phyloP scores from a whole-genome alignment of 2,329 filamentous ascomycete species.

The Geosmithia morbida region DNA sequence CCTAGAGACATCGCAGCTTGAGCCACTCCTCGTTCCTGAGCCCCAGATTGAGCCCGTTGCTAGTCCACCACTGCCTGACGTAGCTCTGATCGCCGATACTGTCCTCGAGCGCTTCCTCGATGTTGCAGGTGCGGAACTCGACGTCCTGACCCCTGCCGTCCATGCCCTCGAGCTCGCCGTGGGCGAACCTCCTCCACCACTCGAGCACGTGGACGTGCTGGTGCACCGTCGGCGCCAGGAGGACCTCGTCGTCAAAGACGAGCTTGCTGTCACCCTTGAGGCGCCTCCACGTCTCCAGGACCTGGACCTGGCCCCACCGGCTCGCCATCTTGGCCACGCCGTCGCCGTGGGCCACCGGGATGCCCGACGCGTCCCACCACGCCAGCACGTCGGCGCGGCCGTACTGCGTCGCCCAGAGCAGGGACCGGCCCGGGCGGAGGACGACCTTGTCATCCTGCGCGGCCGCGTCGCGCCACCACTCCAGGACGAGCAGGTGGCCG shows the following conservation, averaged over 20 bases:
- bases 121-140: slow-evolving; percentile 89
- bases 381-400: slow-evolving; percentile 63
- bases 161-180: slow-evolving; percentile 39
- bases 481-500: slow-evolving; percentile 71
- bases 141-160: slow-evolving; percentile 49
- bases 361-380: slow-evolving; percentile 78
- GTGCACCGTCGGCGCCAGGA: slow-evolving; percentile 78
- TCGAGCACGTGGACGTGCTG: slow-evolving; percentile 74
- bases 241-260: slow-evolving; percentile 68
- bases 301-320: slow-evolving; percentile 69
- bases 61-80: slow-evolving; percentile 77
- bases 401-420: slow-evolving; percentile 71
- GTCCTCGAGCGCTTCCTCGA: slow-evolving; percentile 88
- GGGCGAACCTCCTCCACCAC: slow-evolving; percentile 72
- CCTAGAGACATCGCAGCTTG: slow-evolving; percentile 57
- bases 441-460: slow-evolving; percentile 40
- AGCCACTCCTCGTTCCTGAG: slow-evolving; percentile 83
- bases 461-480: slow-evolving; percentile 79
- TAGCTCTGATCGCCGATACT: slow-evolving; percentile 59
- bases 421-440: slow-evolving; percentile 71
- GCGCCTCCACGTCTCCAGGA: slow-evolving; percentile 68
- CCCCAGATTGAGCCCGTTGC: slow-evolving; percentile 68
- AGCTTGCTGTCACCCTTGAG: slow-evolving; percentile 52
- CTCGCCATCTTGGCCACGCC: slow-evolving; percentile 73
- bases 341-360: slow-evolving; percentile 68